phyloP scores from a whole-genome alignment of 2,329 filamentous ascomycete species.

The Fusarium mangiferae region DNA sequence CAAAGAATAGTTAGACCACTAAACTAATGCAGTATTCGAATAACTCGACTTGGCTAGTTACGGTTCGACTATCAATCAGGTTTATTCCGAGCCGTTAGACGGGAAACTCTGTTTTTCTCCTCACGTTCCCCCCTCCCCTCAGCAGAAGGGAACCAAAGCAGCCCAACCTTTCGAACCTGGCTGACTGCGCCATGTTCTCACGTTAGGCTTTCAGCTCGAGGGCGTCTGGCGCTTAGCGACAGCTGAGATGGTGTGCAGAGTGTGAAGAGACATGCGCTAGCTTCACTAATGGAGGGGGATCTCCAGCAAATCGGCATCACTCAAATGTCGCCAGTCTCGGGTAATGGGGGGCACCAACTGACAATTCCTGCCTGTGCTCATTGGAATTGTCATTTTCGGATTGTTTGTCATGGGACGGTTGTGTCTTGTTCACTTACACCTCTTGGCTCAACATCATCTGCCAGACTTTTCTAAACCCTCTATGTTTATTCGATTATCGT shows the following conservation, averaged over 20 bases:
- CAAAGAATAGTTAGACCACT: conserved; percentile 6
- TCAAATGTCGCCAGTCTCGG: conserved; percentile 17
- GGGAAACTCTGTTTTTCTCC: conserved; percentile 23
- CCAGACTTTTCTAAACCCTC: not conserved
- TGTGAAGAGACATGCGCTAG: conserved; percentile 25
- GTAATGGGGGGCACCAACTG: not conserved
- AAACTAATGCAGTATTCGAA: not conserved
- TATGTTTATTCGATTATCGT: not conserved
- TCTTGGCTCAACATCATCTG: not conserved
- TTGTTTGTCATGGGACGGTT: not conserved
- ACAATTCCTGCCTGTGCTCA: not conserved
- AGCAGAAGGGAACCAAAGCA: not conserved
- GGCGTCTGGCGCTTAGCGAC: conserved; percentile 38
- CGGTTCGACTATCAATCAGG: not conserved
- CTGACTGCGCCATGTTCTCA: conserved; percentile 8
- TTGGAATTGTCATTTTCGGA: not conserved
- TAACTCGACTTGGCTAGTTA: conserved; percentile 10
- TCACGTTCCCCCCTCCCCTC: conserved; percentile 15
- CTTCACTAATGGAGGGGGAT: conserved; percentile 14
- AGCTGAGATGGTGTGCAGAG: conserved; percentile 35
- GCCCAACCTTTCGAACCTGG: not conserved
- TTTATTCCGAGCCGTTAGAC: conserved; percentile 5
- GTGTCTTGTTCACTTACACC: not conserved
- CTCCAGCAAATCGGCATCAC: conserved; percentile 27
- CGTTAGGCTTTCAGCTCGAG: not conserved